phyloP scores from a whole-genome alignment of 192 early-diverging fungal species.

The Backusella parvicylindrica region DNA sequence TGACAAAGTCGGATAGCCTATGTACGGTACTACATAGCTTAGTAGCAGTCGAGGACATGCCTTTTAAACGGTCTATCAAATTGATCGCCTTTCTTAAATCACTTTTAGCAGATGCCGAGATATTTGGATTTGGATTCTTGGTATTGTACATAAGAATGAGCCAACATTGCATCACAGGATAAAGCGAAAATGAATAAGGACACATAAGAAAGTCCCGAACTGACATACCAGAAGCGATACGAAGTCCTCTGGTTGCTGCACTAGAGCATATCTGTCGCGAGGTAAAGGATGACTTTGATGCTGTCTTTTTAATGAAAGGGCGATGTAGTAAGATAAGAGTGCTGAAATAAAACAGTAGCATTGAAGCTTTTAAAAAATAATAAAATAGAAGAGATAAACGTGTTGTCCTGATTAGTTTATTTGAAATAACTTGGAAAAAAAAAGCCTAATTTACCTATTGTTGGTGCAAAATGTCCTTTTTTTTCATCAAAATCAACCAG shows the following conservation, averaged over 20 bases:
- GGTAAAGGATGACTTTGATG: neutral
- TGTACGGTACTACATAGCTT: neutral
- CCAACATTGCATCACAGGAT: neutral
- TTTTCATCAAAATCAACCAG: neutral
- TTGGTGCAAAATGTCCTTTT: neutral
- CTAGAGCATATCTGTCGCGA: slow-evolving; percentile 6
- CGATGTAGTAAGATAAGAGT: neutral
- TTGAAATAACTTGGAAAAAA: neutral
- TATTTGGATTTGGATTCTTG: neutral
- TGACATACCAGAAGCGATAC: neutral
- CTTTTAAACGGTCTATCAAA: neutral
- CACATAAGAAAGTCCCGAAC: slow-evolving; percentile 4
- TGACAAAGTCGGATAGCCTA: neutral
- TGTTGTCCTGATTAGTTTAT: neutral
- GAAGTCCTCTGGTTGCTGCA: neutral
- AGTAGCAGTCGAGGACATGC: neutral
- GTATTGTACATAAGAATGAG: neutral
- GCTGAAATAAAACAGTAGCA: neutral
- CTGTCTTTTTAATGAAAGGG: neutral
- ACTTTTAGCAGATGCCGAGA: neutral
- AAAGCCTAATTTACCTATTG: neutral
- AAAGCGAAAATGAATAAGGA: neutral
- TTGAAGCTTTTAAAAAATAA: neutral
- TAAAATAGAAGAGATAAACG: neutral
- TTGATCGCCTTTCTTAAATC: neutral